Percentiles rank a stretch among this genome's conserved stretches.
phyloP scores from a whole-genome alignment of 257 asterid genomes.

The Solanum piurae region DNA sequence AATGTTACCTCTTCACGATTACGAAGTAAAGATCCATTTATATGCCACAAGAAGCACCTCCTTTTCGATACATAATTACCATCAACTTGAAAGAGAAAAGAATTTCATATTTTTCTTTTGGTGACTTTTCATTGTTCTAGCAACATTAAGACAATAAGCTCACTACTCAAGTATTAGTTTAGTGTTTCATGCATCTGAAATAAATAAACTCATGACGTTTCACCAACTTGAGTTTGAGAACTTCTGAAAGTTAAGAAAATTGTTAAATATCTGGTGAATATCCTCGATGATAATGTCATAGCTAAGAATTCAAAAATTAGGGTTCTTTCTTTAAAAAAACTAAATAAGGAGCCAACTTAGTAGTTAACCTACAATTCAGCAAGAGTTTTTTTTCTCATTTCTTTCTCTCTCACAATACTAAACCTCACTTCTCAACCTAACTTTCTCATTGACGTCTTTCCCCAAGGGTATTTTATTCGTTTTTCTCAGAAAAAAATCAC shows the following conservation, averaged over 20 bases:
- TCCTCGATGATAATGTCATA: not conserved
- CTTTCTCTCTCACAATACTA: not conserved
- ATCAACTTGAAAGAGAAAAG: not conserved
- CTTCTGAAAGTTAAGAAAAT: not conserved
- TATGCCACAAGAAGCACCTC: not conserved
- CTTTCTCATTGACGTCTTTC: not conserved
- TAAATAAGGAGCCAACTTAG: not conserved
- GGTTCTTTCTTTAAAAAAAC: not conserved
- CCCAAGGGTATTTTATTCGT: not conserved
- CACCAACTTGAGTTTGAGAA: not conserved
- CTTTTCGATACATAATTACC: not conserved
- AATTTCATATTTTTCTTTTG: not conserved
- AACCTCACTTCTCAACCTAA: not conserved
- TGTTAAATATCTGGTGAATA: not conserved
- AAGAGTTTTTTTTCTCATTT: not conserved
- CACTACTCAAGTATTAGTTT: not conserved
- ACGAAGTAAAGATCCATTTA: not conserved
- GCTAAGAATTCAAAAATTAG: not conserved
- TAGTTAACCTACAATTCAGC: not conserved
- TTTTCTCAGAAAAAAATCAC: not conserved
- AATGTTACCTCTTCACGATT: not conserved
- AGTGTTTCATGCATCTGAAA: not conserved
- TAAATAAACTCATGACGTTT: not conserved
- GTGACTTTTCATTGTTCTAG: not conserved
- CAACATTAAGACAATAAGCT: not conserved